Evolutionary conservation across 768 basidiomycete genomes (phyloP).

Genomic region (Pulveroboletus sp.): DNA sequence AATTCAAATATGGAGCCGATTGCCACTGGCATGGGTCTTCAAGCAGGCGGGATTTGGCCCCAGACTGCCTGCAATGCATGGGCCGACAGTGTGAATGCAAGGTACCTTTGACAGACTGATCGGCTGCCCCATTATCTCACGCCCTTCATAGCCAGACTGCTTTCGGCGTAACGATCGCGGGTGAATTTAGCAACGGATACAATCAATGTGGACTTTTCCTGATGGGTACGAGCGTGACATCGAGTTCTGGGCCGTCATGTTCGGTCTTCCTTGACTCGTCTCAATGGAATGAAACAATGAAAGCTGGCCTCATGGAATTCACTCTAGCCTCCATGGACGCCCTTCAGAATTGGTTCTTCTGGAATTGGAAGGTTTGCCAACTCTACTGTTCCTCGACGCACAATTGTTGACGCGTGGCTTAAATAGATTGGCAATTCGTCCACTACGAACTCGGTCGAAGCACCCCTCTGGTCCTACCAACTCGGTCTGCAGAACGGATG

Average conservation of each 20-base stretch:
- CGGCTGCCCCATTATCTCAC: neutral
- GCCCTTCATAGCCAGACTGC: constrained; percentile 34
- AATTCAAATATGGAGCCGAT: constrained; percentile 32
- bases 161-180: constrained; percentile 70
- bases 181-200: constrained; percentile 69
- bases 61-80: constrained; percentile 51
- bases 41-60: constrained; percentile 45
- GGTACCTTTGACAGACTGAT: constrained; percentile 21
- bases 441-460: constrained; percentile 41
- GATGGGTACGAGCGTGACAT: constrained; percentile 30
- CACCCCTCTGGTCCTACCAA: constrained; percentile 68
- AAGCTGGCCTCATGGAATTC: constrained; percentile 48
- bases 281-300: constrained; percentile 48
- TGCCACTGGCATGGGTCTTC: constrained; percentile 27
- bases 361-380: constrained; percentile 64
- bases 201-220: constrained; percentile 61
- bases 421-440: constrained; percentile 54
- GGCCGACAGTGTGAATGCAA: constrained; percentile 50
- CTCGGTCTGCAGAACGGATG: constrained; percentile 70
- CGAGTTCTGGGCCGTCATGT: constrained; percentile 32
- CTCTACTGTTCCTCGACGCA: neutral
- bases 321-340: constrained; percentile 61
- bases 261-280: constrained; percentile 45
- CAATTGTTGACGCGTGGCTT: neutral
- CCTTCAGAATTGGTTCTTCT: constrained; percentile 66